Base-by-base conservation (phyloP, 805 yeast species). In the Lachancea quebecensis region DNA sequence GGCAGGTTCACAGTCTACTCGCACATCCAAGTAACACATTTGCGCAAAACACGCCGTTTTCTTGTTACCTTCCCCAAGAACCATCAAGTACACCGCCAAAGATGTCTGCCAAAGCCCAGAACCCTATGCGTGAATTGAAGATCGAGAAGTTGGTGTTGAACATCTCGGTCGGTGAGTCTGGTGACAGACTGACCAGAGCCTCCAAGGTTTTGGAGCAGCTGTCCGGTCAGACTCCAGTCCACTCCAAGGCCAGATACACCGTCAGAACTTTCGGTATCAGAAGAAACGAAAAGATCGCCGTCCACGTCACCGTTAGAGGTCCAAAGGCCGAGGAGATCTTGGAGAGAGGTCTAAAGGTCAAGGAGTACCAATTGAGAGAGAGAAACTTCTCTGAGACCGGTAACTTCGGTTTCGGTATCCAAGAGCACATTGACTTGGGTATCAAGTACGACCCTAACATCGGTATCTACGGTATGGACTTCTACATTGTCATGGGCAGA, bases 91-190 rank as follows among this genome's bases (percentile, higher is more conserved):
- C 9, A 11, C 33, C 28, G 53, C 55, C 62, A 49, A 63, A 60
- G 58, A 65, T 65, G 77, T 72, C 78, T 65, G 69, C 74, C 60
- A 73, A 75, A 70, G 64, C 86, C 68, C 87, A 82, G 75, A 93
- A 93, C 80, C 81, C 86, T 77, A 91, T 93, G 98, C 93, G 96
- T 79, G 98, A 93, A 68, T 81, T 93, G 77, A 90, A 85, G 81
- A 91, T 93, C 80, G 98, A 93, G 80, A 93, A 93, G 80, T 85
- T 93, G 77, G 97, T 93, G 77, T 86, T 93, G 77, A 93, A 93
- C 93, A 93, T 93, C 79, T 90, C 95, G 77, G 99, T 93, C 75
- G 99, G 99, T 81, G 99, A 93, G 80, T 90, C 97, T 76, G 99
- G 99, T 82, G 99, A 93, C 78, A 86, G 98, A 85, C 88, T 93